These are phyloP conservation scores for Leccinum longicurvipes DNA, from an alignment of 768 basidiomycete genomes.

Conservation along the genomic window DNA sequence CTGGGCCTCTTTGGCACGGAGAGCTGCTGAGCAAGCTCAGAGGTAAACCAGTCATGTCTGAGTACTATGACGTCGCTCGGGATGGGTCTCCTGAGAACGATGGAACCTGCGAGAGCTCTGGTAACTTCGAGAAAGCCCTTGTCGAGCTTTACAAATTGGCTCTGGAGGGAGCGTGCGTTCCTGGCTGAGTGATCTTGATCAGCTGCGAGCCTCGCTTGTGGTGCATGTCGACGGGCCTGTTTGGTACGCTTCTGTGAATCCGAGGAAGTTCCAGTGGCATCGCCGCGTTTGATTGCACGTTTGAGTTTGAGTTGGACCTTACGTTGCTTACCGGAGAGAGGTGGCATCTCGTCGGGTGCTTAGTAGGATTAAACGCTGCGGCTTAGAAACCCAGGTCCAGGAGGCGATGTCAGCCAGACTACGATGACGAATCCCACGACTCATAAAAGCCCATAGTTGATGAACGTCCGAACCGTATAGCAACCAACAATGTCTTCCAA, in stretches of 20 bases:
- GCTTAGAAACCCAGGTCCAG: not conserved
- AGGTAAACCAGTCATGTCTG: constrained; percentile 8
- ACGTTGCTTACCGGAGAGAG: constrained; percentile 57
- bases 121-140: constrained; percentile 59
- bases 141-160: constrained; percentile 64
- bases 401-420: not conserved
- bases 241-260: constrained; percentile 11
- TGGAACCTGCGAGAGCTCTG: constrained; percentile 49
- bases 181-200: constrained; percentile 38
- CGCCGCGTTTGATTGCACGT: constrained; percentile 83
- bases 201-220: constrained; percentile 9
- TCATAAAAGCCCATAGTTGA: not conserved
- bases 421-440: not conserved
- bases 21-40: constrained; percentile 6
- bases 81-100: constrained; percentile 58
- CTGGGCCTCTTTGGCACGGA: constrained; percentile 66
- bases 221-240: not conserved
- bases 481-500: constrained; percentile 11
- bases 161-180: constrained; percentile 53
- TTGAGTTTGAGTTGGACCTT: constrained; percentile 73
- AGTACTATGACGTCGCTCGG: constrained; percentile 38
- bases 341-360: constrained; percentile 14
- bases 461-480: not conserved
- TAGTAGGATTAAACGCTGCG: not conserved
- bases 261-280: constrained; percentile 39